Evolutionary conservation across 176 grass and related monocot species (phyloP).

Genomic region (Alloteropsis semialata): DNA sequence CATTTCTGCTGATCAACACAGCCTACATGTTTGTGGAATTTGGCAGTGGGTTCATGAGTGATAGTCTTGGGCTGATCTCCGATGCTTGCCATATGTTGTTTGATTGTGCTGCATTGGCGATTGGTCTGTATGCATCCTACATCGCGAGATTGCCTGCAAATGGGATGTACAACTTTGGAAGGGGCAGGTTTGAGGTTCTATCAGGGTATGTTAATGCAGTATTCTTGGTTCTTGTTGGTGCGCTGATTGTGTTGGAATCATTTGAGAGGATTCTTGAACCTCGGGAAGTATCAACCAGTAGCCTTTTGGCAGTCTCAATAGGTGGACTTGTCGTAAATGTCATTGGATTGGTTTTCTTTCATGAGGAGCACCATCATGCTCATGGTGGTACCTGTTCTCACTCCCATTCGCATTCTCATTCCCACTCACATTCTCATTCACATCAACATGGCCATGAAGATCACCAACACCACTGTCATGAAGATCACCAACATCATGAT

Average conservation of each 20-base stretch:
- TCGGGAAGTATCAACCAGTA: slow-evolving; percentile 85
- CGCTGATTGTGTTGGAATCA: slow-evolving; percentile 76
- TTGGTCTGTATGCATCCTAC: slow-evolving; percentile 89
- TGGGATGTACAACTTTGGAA: slow-evolving; percentile 80
- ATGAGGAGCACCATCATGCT: slow-evolving; percentile 97
- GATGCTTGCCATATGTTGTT: slow-evolving; percentile 99
- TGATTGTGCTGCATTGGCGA: slow-evolving; percentile 88
- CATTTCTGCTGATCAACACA: slow-evolving; percentile 83
- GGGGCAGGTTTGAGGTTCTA: slow-evolving; percentile 89
- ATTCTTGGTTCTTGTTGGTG: slow-evolving; percentile 85
- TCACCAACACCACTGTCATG: slow-evolving; percentile 34
- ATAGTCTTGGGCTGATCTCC: slow-evolving; percentile 90
- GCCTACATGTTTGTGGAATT: slow-evolving; percentile 98
- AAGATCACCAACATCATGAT: slow-evolving; percentile 28
- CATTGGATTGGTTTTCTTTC: slow-evolving; percentile 93
- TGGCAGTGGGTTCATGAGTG: slow-evolving; percentile 84
- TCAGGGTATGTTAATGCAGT: slow-evolving; percentile 99
- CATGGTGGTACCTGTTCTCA: slow-evolving; percentile 88
- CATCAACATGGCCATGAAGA: slow-evolving; percentile 34
- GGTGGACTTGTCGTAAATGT: slow-evolving; percentile 87
- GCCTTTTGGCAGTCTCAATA: slow-evolving; percentile 83
- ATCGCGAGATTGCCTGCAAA: slow-evolving; percentile 86
- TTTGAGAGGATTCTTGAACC: slow-evolving; percentile 97
- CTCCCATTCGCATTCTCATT: slow-evolving; percentile 39
- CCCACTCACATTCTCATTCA: slow-evolving; percentile 27